Conservation (phyloP, 768 basidiomycete species). For the Hypholoma fasciculare region DNA sequence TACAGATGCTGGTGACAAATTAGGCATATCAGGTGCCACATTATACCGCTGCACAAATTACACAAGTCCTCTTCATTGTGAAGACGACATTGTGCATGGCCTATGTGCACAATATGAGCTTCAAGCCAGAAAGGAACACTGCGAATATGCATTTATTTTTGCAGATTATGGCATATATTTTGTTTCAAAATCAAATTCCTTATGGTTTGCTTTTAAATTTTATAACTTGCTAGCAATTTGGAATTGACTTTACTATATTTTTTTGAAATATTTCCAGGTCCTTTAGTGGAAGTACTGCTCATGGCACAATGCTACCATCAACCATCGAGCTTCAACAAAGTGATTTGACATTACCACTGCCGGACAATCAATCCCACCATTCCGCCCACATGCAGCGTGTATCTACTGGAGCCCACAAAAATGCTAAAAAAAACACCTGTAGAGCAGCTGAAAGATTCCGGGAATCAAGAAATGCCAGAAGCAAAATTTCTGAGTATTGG, state of each 20-base stretch:
- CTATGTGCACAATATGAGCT: slow-evolving; percentile 9
- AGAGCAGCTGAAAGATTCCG: background rate
- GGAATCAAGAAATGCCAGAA: background rate
- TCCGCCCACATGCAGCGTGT: background rate
- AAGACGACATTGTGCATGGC: background rate
- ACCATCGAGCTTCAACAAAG: background rate
- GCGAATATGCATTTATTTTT: slow-evolving; percentile 7
- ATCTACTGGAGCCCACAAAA: background rate
- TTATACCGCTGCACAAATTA: slow-evolving; percentile 5
- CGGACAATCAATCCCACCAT: background rate
- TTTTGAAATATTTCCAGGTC: background rate
- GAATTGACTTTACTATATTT: background rate
- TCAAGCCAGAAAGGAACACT: background rate
- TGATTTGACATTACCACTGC: background rate
- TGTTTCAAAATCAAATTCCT: background rate
- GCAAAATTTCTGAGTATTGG: background rate
- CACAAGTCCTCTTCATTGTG: slow-evolving; percentile 3
- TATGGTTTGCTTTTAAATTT: slow-evolving; percentile 1
- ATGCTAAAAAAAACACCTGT: background rate
- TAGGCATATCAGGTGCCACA: slow-evolving; percentile 2
- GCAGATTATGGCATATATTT: slow-evolving; percentile 6
- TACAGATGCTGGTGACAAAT: background rate
- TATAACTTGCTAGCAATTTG: too few relatives aligned
- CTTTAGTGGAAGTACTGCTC: background rate
- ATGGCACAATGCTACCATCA: background rate